Conservation (phyloP, 2,329 filamentous ascomycete species). For the Exutisphaerella laricina region DNA sequence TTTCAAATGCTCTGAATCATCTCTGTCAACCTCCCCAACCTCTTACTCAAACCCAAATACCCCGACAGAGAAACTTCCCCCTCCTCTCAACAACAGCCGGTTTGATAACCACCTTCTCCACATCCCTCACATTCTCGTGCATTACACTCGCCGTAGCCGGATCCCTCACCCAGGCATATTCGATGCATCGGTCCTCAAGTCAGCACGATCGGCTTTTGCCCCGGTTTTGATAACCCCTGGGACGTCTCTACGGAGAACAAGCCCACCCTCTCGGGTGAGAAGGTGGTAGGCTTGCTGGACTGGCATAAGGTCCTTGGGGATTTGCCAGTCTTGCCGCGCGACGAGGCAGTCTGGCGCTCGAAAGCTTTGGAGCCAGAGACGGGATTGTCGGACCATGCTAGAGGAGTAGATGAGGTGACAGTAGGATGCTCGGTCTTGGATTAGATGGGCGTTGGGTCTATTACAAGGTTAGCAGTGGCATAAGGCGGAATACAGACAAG, state of each 20-base stretch:
- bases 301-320: conserved; percentile 48
- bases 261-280: conserved; percentile 48
- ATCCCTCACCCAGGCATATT: conserved; percentile 49
- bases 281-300: conserved; percentile 51
- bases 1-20: neutral
- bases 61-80: conserved; percentile 16
- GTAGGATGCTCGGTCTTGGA: conserved; percentile 1
- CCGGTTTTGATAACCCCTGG: conserved; percentile 46
- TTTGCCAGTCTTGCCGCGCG: conserved; percentile 37
- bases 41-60: neutral
- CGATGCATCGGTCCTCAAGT: conserved; percentile 48
- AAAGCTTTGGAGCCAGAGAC: conserved; percentile 50
- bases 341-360: conserved; percentile 39
- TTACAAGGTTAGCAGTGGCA: neutral
- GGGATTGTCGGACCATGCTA: conserved; percentile 42
- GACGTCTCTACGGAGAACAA: conserved; percentile 47
- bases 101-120: conserved; percentile 47
- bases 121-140: conserved; percentile 49
- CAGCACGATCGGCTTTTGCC: conserved; percentile 50
- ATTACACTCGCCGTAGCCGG: conserved; percentile 52
- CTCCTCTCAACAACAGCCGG: conserved; percentile 46
- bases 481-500: neutral
- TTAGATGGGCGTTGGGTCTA: neutral
- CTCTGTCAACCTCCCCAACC: neutral
- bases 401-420: conserved; percentile 12